Conservation (phyloP, 345 rosid species). For the Hibiscus trionum region DNA sequence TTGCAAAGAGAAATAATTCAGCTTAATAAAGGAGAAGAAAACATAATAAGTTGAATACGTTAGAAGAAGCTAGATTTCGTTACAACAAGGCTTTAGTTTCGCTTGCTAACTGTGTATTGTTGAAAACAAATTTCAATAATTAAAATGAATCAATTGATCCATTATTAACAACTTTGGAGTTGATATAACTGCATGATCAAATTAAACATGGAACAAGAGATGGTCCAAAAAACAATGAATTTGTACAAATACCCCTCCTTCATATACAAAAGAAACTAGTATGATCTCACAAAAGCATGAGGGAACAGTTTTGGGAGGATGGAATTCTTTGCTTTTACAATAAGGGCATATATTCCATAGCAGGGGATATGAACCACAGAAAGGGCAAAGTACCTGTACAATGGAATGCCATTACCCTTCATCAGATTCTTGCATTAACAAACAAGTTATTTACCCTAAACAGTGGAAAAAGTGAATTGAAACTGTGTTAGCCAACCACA, state of each 20-base stretch:
- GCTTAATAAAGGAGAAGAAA: background rate
- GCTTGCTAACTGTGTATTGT: background rate
- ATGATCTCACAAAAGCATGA: conserved; percentile 26
- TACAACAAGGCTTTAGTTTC: background rate
- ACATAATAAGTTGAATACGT: background rate
- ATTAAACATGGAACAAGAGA: no score
- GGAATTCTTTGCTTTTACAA: conserved; percentile 40
- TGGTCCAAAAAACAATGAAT: no score
- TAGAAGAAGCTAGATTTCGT: background rate
- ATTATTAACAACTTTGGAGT: no score
- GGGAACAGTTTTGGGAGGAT: conserved; percentile 45
- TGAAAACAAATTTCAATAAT: no score
- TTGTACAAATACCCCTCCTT: no score
- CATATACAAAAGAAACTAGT: background rate
- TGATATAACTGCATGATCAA: no score
- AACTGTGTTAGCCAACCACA: background rate
- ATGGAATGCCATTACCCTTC: background rate
- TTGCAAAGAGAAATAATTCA: background rate
- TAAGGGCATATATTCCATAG: conserved; percentile 48
- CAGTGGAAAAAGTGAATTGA: background rate
- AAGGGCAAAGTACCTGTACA: conserved; percentile 50
- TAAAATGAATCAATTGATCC: no score
- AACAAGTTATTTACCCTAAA: background rate
- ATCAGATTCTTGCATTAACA: background rate
- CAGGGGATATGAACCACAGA: conserved; percentile 67